Base-by-base conservation (phyloP, 2,329 filamentous ascomycete genomes). In the Aspergillus brasiliensis region DNA sequence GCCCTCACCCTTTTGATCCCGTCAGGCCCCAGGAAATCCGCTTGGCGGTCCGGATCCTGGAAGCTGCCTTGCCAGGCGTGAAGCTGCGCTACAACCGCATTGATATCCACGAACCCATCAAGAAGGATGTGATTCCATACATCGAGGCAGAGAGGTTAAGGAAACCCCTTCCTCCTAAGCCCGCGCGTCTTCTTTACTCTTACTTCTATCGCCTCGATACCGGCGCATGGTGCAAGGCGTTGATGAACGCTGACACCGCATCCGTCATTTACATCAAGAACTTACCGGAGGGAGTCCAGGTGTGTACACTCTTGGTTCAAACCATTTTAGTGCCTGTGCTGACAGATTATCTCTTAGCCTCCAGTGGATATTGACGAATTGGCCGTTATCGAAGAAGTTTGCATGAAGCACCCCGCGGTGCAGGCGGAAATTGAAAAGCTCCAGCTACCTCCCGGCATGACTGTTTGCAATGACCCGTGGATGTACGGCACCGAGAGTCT, bases 61-160 rank as follows among this genome's bases (percentile, higher is more conserved):
- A 77, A 60, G 65, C 69, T 11, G 66, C 73, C 7, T 76, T 77
- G 42, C 72, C 74, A 1, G 73, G 72, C 3, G 70, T 77, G 2
- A 47, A 66, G n/a, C 65, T 81, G 25, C 75, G 78, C 28, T 87
- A 86, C 80, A 91, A 91, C 75, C 83, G 83, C 62, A 83, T 91
- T 51, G 90, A 85, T 11, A 78, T 89, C 5, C 82, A 87, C 54
- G 87, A 90, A 66, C 87, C 88, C 11, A 79, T 81, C 37, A 90
- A 90, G 78, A 77, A 76, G 19, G 79, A 84, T 68, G 80, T 82
- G 65, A 67, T 86, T 15, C 80, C 82, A 51, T 89, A 88, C 71
- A 77, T 86, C 27, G 86, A 87, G 57, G 88, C 86, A 58, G 87
- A 89, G 70, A 82, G 86, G 59, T 74, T 77, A 48, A 80, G 83